Evolutionary conservation across 1,284 basidiomycete genomes (phyloP).

Genomic region (Chondrostereum purpureum): DNA sequence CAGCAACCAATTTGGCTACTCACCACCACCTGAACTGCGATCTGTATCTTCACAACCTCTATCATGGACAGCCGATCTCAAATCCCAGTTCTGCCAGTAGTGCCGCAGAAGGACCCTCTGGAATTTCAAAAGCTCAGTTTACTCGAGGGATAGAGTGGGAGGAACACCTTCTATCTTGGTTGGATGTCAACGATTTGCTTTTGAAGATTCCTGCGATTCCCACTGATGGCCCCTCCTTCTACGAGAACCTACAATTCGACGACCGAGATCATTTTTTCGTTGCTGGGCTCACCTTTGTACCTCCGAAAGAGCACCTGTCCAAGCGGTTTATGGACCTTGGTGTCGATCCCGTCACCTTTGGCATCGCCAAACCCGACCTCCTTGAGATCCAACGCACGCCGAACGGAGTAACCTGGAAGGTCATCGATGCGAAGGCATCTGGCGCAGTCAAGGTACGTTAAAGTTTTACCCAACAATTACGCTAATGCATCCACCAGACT

Average conservation of each 20-base stretch:
- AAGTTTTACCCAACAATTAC: not conserved
- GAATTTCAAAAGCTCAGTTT: conserved; percentile 31
- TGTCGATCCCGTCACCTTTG: conserved; percentile 32
- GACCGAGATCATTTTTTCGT: conserved; percentile 43
- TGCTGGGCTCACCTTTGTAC: conserved; percentile 36
- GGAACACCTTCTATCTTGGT: conserved; percentile 33
- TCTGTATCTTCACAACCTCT: conserved; percentile 39
- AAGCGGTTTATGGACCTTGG: conserved; percentile 26
- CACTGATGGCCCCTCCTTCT: conserved; percentile 22
- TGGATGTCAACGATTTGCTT: conserved; percentile 36
- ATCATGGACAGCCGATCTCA: conserved; percentile 18
- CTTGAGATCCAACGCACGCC: conserved; percentile 33
- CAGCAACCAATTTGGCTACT: conserved; percentile 39
- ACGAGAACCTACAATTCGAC: conserved; percentile 35
- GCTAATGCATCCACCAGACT: conserved; percentile 25
- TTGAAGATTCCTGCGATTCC: conserved; percentile 31
- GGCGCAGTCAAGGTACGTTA: conserved; percentile 30
- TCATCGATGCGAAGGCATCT: conserved; percentile 47
- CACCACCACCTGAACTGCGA: conserved; percentile 42
- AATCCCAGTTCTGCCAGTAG: too few species aligned
- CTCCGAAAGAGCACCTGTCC: conserved; percentile 27
- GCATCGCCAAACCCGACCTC: conserved; percentile 41
- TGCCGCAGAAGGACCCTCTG: conserved; percentile 17
- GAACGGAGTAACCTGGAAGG: conserved; percentile 37
- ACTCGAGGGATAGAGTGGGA: conserved; percentile 47